Base-by-base conservation (phyloP, 2,329 filamentous ascomycete genomes). In the Botrytis hyacinthi region DNA sequence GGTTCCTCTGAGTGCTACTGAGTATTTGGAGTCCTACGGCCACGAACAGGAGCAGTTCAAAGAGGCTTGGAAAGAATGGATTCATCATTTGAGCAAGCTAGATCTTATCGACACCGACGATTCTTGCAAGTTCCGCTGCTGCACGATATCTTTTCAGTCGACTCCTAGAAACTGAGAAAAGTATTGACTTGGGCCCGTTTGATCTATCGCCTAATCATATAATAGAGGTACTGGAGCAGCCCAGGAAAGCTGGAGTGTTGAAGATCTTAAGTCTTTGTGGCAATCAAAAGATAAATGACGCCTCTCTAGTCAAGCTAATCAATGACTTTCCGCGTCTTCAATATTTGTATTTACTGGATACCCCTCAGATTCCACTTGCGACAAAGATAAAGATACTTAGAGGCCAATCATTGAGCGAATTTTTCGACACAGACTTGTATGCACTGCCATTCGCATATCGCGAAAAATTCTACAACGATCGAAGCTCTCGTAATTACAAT, bases 321-420 rank as follows among this genome's bases (percentile, higher is more conserved):
- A 12, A 68, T 40, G 44, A 51, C 37, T 68, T 68, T 29, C 65
- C 40, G 20, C 51, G 29, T 51, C 46, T 29, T 22, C 29, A 20
- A 35, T 68, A 32, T 35, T 48, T 51, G 26, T 68, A 46, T 68
- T n/a, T 68, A 14, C 44, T 68, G 12, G 65, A 68, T 32, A 68
- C 65, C 29, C 29, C 40, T 35, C 40, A 51, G 20, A 35, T 68
- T 35, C 29, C 32, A 40, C 29, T 46, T 18, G 57, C 57, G 51
- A 35, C 29, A 59, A 59, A 59, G 18, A 59, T 59, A 35, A 18
- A 32, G 18, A 59, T 59, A 59, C 32, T 60, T 57, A 57, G 54
- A 57, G 54, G 29, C n/a, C n/a, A 32, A 57, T n/a, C 3, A 57
- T 51, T 57, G n/a, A 12, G 5, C 18, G 9, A 26, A 26, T 51